A percentile compares a stretch with the other conserved stretches of the same genome.
Evolutionary conservation across 345 rosid species (phyloP).

Genomic region (Anacardium occidentale): DNA sequence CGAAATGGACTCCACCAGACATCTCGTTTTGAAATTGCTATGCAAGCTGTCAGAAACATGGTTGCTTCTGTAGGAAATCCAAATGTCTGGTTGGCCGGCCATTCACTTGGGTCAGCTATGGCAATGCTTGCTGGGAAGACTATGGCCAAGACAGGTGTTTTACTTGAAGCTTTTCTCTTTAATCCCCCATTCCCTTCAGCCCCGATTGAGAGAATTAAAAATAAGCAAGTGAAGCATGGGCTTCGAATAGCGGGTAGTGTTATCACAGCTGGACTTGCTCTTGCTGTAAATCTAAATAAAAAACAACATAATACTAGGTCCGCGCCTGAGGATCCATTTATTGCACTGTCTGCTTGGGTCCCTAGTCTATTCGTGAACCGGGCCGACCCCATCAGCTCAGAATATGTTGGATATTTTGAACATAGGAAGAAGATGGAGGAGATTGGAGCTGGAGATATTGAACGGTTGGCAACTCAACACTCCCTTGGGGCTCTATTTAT

Average conservation of each 20-base stretch:
- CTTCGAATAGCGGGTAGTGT: conserved; percentile 66
- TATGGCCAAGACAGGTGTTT: conserved; percentile 55
- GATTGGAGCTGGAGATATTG: conserved; percentile 69
- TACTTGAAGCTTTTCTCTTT: conserved; percentile 65
- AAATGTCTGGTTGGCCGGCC: conserved; percentile 88
- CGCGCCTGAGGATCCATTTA: conserved; percentile 40
- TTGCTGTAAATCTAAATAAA: conserved; percentile 41
- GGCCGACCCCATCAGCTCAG: conserved; percentile 69
- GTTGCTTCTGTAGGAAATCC: conserved; percentile 64
- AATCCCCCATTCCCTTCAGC: conserved; percentile 87
- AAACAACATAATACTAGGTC: conserved; percentile 31
- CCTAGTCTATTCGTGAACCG: conserved; percentile 64
- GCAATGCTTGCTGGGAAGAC: conserved; percentile 78
- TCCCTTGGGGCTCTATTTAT: conserved; percentile 65
- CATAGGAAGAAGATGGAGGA: conserved; percentile 89
- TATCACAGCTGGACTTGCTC: conserved; percentile 79
- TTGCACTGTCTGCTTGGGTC: conserved; percentile 56
- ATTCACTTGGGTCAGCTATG: conserved; percentile 88
- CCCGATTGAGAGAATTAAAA: conserved; percentile 67
- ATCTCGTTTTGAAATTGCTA: conserved; percentile 69
- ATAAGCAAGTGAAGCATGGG: conserved; percentile 61
- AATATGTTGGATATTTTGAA: conserved; percentile 79
- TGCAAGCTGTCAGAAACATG: conserved; percentile 66
- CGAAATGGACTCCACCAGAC: conserved; percentile 65
- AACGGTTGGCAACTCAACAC: conserved; percentile 62